Base-by-base conservation (phyloP, 768 basidiomycete species). In the Tubosaeta sp. region DNA sequence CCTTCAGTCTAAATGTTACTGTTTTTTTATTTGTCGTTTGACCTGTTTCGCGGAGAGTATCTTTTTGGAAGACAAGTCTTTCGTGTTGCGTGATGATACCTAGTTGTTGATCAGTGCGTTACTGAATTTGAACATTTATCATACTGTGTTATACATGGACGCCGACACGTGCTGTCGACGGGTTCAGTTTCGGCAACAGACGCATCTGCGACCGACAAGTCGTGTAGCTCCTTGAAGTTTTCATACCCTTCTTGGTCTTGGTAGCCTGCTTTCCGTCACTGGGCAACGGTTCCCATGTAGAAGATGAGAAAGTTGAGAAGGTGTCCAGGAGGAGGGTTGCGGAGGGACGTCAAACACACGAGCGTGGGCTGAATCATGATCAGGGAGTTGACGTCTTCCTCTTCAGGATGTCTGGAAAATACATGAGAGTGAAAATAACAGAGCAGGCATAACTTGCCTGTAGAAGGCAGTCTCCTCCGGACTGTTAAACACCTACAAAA, bases 241-340 rank as follows among this genome's bases (percentile, higher is more conserved):
- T 98, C 96, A 62, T 98, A 96, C 31, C 93, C 94, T 67, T 97
- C 94, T 71, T 97, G 95, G 1, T 99, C 94, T 63, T 98, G 96
- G 64, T 98, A 99, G 0, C 94, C 94, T 11, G 91, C 90, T 70
- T 98, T 98, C 45, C 95, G 82, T 96, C 96, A 99, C 67, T 94
- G 88, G 0, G 96, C 94, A 43, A 99, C 80, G 19, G 92, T 90
- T 69, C 95, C 92, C 19, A 96, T 96, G 66, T 99, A 96, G 87
- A 96, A 98, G 69, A 99, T 98, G 61, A 98, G 86, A 59, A 98
- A 96, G 67, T 99, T 95, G 92, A 99, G 98, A 95, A 99, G 3
- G 95, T 98, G 64, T 99, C 96, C 48, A 99, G 86, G 10, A 99
- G 81, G 27, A 99, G 84, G 63, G 96, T 60, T 94, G 90, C 13